Evolutionary conservation across 208 protist species (phyloP).

Genomic region (Trypanosoma mega): DNA sequence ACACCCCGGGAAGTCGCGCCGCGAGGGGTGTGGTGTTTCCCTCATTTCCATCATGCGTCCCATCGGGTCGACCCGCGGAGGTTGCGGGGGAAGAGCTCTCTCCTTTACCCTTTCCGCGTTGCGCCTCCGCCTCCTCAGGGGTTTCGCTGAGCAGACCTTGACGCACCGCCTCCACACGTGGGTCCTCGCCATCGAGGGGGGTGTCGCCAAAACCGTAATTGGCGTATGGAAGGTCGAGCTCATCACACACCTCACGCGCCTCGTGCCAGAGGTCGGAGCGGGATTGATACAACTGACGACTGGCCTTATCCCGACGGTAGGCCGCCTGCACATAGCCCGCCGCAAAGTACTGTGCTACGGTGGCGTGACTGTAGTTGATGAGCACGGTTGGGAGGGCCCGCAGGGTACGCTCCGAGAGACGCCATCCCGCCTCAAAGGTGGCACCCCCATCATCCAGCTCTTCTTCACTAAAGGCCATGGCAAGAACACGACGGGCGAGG

Average conservation of each 20-base stretch:
- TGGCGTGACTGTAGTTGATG: constrained; percentile 26
- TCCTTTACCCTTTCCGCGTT: too few species aligned
- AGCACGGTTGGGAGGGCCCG: constrained; percentile 31
- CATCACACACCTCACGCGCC: constrained; percentile 59
- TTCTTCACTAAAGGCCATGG: constrained; percentile 70
- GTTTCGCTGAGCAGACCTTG: constrained; percentile 47
- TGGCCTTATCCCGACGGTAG: constrained; percentile 73
- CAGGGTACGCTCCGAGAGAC: constrained; percentile 65
- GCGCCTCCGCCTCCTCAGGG: constrained; percentile 21
- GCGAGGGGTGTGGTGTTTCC: not conserved
- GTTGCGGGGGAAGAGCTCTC: not conserved
- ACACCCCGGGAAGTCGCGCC: constrained; percentile 57
- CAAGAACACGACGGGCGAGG: constrained; percentile 78
- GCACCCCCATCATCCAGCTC: constrained; percentile 36
- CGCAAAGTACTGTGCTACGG: constrained; percentile 79
- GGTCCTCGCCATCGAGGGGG: constrained; percentile 52
- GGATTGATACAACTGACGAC: constrained; percentile 45
- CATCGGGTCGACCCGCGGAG: not conserved
- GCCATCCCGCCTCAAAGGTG: constrained; percentile 68
- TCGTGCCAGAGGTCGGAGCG: constrained; percentile 60
- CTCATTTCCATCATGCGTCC: not conserved
- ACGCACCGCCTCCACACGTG: constrained; percentile 41
- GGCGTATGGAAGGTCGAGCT: constrained; percentile 49
- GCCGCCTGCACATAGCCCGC: constrained; percentile 81
- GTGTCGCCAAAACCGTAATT: constrained; percentile 64